phyloP scores from a whole-genome alignment of 495 filamentous ascomycete species.

The Cladorrhinum samala region DNA sequence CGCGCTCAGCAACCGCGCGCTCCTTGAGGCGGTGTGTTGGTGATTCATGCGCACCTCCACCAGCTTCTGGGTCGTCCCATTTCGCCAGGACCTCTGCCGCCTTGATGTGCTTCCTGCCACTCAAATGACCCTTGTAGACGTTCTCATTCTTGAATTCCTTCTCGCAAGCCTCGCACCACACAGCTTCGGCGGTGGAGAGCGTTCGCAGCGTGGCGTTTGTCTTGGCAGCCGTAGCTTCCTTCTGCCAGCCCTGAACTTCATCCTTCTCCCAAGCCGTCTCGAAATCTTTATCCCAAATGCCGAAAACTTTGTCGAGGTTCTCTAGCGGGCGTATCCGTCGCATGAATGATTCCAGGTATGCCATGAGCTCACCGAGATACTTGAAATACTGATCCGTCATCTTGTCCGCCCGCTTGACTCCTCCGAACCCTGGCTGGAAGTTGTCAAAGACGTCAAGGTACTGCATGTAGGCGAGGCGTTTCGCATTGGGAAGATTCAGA shows the following conservation, averaged over 20 bases:
- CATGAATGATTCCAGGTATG: constrained; percentile 82
- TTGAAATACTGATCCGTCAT: constrained; percentile 84
- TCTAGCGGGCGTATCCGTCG: constrained; percentile 73
- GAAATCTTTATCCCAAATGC: constrained; percentile 72
- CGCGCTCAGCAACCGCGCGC: constrained; percentile 81
- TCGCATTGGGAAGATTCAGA: constrained; percentile 78
- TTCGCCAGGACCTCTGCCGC: constrained; percentile 56
- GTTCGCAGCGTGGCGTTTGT: constrained; percentile 28
- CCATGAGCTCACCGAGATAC: constrained; percentile 72
- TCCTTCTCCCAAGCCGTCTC: constrained; percentile 74
- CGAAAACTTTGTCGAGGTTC: constrained; percentile 72
- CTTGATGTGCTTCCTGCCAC: constrained; percentile 84
- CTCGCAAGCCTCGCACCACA: constrained; percentile 85
- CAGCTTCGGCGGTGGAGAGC: constrained; percentile 59
- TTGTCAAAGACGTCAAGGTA: constrained; percentile 85
- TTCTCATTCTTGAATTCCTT: constrained; percentile 95
- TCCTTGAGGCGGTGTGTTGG: constrained; percentile 66
- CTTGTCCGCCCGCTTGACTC: constrained; percentile 73
- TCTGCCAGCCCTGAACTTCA: constrained; percentile 73
- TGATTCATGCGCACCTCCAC: constrained; percentile 19
- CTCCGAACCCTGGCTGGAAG: constrained; percentile 65
- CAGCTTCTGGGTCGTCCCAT: constrained; percentile 28
- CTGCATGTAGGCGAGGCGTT: constrained; percentile 80
- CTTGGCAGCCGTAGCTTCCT: constrained; percentile 43
- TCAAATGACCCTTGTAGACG: constrained; percentile 84